phyloP scores from a whole-genome alignment of 805 yeast species.

The Lachancea dasiensis region DNA sequence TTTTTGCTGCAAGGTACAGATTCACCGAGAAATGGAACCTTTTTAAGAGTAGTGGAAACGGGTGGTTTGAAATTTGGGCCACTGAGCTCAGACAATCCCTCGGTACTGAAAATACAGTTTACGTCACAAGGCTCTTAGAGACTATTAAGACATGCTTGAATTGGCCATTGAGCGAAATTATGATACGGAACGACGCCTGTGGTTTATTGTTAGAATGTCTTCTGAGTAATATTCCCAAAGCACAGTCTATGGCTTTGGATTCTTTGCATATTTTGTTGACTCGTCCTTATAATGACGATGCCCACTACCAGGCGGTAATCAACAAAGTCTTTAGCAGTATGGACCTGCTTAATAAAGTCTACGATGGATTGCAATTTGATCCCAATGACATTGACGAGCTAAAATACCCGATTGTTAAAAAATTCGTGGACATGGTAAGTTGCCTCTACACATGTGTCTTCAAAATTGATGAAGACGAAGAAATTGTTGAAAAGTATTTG shows the following conservation, averaged over 20 bases:
- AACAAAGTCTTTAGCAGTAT: slow-evolving; percentile 84
- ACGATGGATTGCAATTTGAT: slow-evolving; percentile 45
- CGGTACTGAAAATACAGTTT: slow-evolving; percentile 37
- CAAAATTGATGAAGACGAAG: slow-evolving; percentile 41
- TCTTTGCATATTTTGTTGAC: slow-evolving; percentile 86
- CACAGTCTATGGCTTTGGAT: slow-evolving; percentile 81
- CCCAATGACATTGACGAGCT: slow-evolving; percentile 74
- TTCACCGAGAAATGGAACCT: slow-evolving; percentile 39
- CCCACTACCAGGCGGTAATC: slow-evolving; percentile 71
- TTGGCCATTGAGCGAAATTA: slow-evolving; percentile 80
- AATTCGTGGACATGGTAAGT: slow-evolving; percentile 81
- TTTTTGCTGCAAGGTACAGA: slow-evolving; percentile 59
- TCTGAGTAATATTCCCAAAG: slow-evolving; percentile 51
- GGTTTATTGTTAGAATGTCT: slow-evolving; percentile 56
- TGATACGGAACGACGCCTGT: slow-evolving; percentile 61
- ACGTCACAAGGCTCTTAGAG: slow-evolving; percentile 64
- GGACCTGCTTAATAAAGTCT: slow-evolving; percentile 57
- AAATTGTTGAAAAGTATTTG: slow-evolving; percentile 62
- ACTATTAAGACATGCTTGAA: slow-evolving; percentile 84
- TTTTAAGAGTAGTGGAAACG: slow-evolving; percentile 66
- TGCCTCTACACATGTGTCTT: slow-evolving; percentile 46
- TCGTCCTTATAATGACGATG: slow-evolving; percentile 56
- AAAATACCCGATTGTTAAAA: slow-evolving; percentile 75
- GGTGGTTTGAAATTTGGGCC: slow-evolving; percentile 82
- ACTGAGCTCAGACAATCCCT: slow-evolving; percentile 45